Conservation (phyloP, 345 rosid genomes). For the Erysimum cheiranthoides region DNA sequence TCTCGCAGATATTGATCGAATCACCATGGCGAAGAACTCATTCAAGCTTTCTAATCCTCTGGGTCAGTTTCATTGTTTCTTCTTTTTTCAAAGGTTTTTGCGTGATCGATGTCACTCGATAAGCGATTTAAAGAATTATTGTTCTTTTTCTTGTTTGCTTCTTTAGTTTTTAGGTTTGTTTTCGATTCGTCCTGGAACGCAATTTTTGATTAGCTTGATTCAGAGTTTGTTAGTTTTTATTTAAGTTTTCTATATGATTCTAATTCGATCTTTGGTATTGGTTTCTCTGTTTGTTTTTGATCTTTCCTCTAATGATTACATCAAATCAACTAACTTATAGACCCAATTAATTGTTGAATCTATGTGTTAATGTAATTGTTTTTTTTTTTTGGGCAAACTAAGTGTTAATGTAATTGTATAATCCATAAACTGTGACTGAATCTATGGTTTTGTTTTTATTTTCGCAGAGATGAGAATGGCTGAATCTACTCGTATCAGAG, state of each 20-base stretch:
- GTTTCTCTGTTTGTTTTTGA: slow-evolving; percentile 17
- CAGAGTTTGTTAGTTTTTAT: neutral
- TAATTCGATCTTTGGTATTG: neutral
- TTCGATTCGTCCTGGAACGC: too few species aligned
- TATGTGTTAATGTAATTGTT: neutral
- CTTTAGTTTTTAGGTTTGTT: neutral
- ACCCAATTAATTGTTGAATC: neutral
- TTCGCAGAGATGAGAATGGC: slow-evolving; percentile 44
- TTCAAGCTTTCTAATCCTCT: slow-evolving; percentile 87
- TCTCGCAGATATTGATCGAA: slow-evolving; percentile 29
- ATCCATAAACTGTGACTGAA: neutral
- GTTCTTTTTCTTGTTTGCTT: neutral
- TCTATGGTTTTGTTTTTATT: slow-evolving; percentile 21
- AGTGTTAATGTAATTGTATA: neutral
- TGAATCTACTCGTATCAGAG: slow-evolving; percentile 46
- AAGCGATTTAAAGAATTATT: neutral
- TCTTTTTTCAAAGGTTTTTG: neutral
- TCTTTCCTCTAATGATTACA: neutral
- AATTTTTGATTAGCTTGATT: slow-evolving; percentile 11
- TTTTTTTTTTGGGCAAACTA: too few species aligned
- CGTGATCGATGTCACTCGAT: slow-evolving; percentile 8
- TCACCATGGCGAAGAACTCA: slow-evolving; percentile 71
- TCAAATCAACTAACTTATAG: neutral
- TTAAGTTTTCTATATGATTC: neutral
- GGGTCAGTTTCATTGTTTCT: slow-evolving; percentile 49